Base-by-base conservation (phyloP, 305 asterid genomes). In the Plantago coronopus region DNA sequence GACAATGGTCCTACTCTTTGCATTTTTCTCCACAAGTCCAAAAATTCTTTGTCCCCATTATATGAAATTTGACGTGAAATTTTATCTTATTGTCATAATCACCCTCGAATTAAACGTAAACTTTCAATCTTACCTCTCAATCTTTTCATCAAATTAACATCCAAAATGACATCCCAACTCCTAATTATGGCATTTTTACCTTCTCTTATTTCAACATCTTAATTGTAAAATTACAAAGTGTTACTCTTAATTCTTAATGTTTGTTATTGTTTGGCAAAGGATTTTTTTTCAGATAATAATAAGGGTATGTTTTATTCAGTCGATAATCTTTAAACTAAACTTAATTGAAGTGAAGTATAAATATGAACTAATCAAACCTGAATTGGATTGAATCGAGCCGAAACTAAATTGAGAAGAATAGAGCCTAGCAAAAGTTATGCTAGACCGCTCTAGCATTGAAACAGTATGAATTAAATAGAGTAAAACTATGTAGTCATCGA, bases 41-140 rank as follows among this genome's bases (percentile, higher is more conserved):
- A 38, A 67, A 66, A 73, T 57, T 68, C 66, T 55, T 17, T 34
- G 19, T 27, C 44, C 27, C 70, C 74, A 59, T 73, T 42, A 71
- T 63, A 29, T 61, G 64, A 54, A 14, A 53, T 38, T 59, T 68
- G 62, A 71, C 72, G 47, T 40, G 4, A 54, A 63, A 50, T 16
- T 64, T 16, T 57, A 55, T 57, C 67, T 22, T 65, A 42, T 19
- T 46, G 19, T 54, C 68, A 55, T 64, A 44, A 55, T 40, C 27
- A 61, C 8, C 40, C 54, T 11, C 15, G 12, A 37, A 1, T 14
- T 50, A 64, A 51, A 19, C 63, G 64, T 64, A 61, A 49, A 68
- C 45, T 69, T 63, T 59, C 67, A 65, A 66, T 61, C 51, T 42
- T 40, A 37, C 55, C 59, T 54, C 66, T 37, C 48, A 34, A 17